Base-by-base conservation (phyloP, 441 rosid species). In the Kokia cookei region DNA sequence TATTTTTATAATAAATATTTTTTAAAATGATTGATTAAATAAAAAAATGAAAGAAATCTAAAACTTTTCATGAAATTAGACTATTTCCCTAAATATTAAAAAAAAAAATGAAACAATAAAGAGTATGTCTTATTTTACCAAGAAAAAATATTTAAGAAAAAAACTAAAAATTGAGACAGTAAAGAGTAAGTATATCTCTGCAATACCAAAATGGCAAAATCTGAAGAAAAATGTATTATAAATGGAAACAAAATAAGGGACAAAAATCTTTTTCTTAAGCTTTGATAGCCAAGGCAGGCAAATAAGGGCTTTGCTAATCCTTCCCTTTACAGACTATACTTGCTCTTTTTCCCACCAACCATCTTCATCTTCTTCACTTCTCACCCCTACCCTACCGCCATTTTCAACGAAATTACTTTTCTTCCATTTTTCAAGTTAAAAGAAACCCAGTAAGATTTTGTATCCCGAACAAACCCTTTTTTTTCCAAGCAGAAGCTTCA, bases 241-340 rank as follows among this genome's bases (percentile, higher is more conserved):
- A 48, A 48, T 48, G 54, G 54, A 50, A 50, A 50, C 7, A 50
- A 50, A 50, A 50, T 50, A 50, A 26, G 35, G 3, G 35, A 12
- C 32, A 58, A 58, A 24, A n/a, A 27, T 57, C 62, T 57, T 5
- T 58, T 32, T 58, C 63, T 27, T 58, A 5, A 12, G 32, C 63
- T 58, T 29, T 58, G 37, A 58, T 58, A 11, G 63, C 63, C 26
- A 58, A 58, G 63, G 17, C 35, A 58, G 11, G 43, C 43, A 40
- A 50, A 12, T 58, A 58, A 58, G 63, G 37, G 14, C 15, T n/a
- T 26, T 58, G 63, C 32, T 26, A 26, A 58, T 37, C 15, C n/a
- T 26, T 58, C 63, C 63, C 83, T 86, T 88, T 86, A 82, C 89
- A 82, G 86, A 74, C 80, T 83, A 83, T 84, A 81, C 81, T 78